A percentile compares a stretch with the other conserved stretches of the same genome.
Conservation (phyloP, 306 rosid genomes). For the Urtica urens region DNA sequence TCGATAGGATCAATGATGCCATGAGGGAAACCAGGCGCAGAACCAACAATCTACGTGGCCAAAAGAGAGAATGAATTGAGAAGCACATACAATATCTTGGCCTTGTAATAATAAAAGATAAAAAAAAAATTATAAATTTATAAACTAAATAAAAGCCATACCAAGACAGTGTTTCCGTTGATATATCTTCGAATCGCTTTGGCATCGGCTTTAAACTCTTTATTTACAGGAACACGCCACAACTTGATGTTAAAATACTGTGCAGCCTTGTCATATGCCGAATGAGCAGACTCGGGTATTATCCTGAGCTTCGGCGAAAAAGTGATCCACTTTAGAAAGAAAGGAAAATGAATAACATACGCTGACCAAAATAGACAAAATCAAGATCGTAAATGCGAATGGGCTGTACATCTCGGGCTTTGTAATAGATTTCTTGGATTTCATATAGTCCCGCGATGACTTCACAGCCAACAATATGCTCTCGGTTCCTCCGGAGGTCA, state of each 20-base stretch:
- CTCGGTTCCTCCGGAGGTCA: constrained; percentile 99
- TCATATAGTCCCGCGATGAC: constrained; percentile 92
- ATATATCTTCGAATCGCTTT: constrained; percentile 51
- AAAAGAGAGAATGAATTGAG: no score
- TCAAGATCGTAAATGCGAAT: constrained; percentile 4
- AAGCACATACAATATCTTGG: constrained; percentile 15
- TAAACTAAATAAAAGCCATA: constrained; percentile 14
- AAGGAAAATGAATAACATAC: constrained; percentile 9
- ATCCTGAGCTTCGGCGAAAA: constrained; percentile 43
- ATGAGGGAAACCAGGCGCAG: constrained; percentile 97
- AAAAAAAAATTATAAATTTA: neutral
- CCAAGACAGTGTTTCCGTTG: constrained; percentile 79
- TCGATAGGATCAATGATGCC: constrained; percentile 89
- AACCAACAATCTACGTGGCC: constrained; percentile 78
- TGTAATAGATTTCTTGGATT: constrained; percentile 60
- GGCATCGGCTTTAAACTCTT: constrained; percentile 64
- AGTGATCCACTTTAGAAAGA: constrained; percentile 9
- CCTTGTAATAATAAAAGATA: constrained; percentile 7
- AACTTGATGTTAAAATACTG: constrained; percentile 89
- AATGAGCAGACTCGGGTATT: constrained; percentile 90
- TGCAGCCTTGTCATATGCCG: constrained; percentile 96
- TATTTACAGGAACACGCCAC: constrained; percentile 78
- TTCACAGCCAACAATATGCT: constrained; percentile 86
- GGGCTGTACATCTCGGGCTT: constrained; percentile 79
- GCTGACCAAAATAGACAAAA: constrained; percentile 5